phyloP scores from a whole-genome alignment of 2,329 filamentous ascomycete genomes.

The Penicillium glabrum region DNA sequence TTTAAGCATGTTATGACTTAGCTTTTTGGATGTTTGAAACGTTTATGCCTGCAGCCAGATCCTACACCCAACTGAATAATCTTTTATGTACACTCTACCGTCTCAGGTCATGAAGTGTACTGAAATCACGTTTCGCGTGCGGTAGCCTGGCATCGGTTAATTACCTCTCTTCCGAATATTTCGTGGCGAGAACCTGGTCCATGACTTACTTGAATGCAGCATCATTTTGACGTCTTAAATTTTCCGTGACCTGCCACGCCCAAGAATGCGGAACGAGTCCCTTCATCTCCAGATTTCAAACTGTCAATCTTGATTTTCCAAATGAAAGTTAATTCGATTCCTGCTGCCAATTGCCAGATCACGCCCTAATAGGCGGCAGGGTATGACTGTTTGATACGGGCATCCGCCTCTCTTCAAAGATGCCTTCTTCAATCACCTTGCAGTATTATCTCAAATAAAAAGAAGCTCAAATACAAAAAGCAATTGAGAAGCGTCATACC shows the following conservation, averaged over 20 bases:
- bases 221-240: constrained; percentile 2
- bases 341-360: not conserved
- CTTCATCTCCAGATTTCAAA: not conserved
- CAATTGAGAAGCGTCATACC: constrained; percentile 14
- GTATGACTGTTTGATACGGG: not conserved
- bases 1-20: not conserved
- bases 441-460: constrained; percentile 2
- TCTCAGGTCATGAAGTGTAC: no score
- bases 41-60: no score
- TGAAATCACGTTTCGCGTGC: no score
- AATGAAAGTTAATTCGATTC: not conserved
- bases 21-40: no score
- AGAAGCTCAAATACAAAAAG: not conserved
- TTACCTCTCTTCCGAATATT: no score
- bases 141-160: no score
- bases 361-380: not conserved
- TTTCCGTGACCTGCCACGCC: constrained; percentile 9
- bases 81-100: no score
- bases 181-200: not conserved
- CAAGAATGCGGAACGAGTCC: constrained; percentile 13
- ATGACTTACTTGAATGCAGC: constrained; percentile 2
- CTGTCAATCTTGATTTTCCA: not conserved
- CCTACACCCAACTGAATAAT: no score
- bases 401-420: constrained; percentile 6
- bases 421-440: not conserved